These are phyloP conservation scores for Poa annua DNA, from an alignment of 176 grass and related monocot species.

Conservation along the genomic window DNA sequence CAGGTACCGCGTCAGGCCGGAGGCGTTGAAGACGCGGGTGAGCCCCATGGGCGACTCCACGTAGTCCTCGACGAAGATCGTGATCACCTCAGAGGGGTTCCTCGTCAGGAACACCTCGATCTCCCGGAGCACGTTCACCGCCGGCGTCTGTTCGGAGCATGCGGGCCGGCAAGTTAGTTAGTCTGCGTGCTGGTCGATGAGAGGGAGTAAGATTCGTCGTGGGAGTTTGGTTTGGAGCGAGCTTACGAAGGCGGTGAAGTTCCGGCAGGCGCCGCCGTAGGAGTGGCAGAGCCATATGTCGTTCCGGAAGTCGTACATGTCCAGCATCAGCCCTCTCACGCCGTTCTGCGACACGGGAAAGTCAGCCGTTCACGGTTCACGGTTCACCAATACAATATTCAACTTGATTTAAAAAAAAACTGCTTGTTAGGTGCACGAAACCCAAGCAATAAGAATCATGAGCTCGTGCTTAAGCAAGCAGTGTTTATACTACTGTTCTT, in stretches of 20 bases:
- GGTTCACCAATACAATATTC: neutral
- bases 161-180: no score
- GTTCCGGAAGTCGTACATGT: slow-evolving; percentile 90
- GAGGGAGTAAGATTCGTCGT: neutral
- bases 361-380: neutral
- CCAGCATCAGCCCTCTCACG: slow-evolving; percentile 92
- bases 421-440: neutral
- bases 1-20: slow-evolving; percentile 61
- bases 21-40: slow-evolving; percentile 73
- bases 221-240: neutral
- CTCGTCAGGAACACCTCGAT: slow-evolving; percentile 64
- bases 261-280: slow-evolving; percentile 75
- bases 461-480: neutral
- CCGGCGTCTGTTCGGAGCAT: slow-evolving; percentile 41
- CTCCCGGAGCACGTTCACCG: slow-evolving; percentile 69
- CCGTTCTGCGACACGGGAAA: slow-evolving; percentile 59
- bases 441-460: neutral
- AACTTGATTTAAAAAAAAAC: neutral
- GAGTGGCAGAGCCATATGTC: slow-evolving; percentile 95
- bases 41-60: slow-evolving; percentile 74
- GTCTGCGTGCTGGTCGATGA: neutral
- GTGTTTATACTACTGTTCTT: no score
- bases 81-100: slow-evolving; percentile 76
- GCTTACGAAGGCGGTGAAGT: slow-evolving; percentile 93
- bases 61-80: slow-evolving; percentile 90